Evolutionary conservation across 2,329 filamentous ascomycete species (phyloP).

Genomic region (Nothophaeocryptopus gaeumannii): DNA sequence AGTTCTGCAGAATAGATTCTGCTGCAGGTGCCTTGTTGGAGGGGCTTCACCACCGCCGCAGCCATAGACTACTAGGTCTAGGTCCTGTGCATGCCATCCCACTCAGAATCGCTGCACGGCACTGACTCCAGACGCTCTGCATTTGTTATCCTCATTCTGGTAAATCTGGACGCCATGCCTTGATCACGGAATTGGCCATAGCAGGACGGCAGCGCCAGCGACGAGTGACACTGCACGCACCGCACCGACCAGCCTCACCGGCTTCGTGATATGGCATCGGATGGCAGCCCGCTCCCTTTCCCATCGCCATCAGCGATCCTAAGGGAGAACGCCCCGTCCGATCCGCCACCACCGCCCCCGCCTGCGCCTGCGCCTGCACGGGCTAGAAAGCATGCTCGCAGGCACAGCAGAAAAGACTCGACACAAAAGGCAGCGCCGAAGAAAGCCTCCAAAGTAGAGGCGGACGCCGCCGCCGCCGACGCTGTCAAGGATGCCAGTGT

Average conservation of each 20-base stretch:
- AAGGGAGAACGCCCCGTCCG: constrained; percentile 31
- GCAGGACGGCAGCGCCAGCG: background rate
- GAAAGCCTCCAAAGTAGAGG: constrained; percentile 18
- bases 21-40: no score
- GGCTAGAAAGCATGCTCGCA: constrained; percentile 32
- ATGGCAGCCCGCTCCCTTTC: constrained; percentile 54
- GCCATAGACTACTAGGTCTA: no score
- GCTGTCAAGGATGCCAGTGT: constrained; percentile 37
- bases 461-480: constrained; percentile 14
- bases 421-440: constrained; percentile 26
- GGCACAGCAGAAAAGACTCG: constrained; percentile 21
- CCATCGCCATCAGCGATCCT: constrained; percentile 58
- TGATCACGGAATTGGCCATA: background rate
- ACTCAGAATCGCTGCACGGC: no score
- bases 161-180: constrained; percentile 3
- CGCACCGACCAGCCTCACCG: no score
- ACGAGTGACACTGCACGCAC: no score
- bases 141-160: background rate
- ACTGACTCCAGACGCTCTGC: background rate
- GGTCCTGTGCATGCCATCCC: no score
- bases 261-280: constrained; percentile 40
- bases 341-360: constrained; percentile 25
- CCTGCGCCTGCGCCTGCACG: constrained; percentile 22
- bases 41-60: no score
- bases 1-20: no score